Evolutionary conservation across 306 rosid species (phyloP).

Genomic region (Medicago ruthenica): DNA sequence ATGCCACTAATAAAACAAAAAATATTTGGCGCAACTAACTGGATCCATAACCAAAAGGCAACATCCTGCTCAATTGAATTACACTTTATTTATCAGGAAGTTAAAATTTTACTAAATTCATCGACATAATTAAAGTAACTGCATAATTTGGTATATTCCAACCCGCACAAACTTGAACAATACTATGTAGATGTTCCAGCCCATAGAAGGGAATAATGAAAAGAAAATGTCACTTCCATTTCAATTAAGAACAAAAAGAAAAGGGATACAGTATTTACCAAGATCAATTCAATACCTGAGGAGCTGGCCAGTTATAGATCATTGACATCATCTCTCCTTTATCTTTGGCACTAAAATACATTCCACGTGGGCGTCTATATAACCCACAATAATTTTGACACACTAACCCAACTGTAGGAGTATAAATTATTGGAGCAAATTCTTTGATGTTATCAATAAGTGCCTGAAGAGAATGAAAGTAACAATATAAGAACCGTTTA

Average conservation of each 20-base stretch:
- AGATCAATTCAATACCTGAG: constrained; percentile 57
- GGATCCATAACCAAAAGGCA: constrained; percentile 13
- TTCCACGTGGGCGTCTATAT: constrained; percentile 96
- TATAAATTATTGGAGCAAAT: constrained; percentile 95
- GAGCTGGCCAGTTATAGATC: constrained; percentile 98
- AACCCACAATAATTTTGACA: constrained; percentile 97
- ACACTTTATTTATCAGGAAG: constrained; percentile 1
- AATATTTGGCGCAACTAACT: background rate
- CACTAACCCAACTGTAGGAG: constrained; percentile 98
- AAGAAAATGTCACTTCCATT: background rate
- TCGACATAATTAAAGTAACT: constrained; percentile 3
- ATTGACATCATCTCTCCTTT: constrained; percentile 99
- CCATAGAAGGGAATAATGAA: constrained; percentile 12
- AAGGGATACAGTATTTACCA: constrained; percentile 25
- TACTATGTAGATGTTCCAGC: background rate
- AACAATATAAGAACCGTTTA: constrained; percentile 30
- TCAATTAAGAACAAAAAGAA: constrained; percentile 12
- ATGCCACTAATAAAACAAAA: constrained; percentile 9
- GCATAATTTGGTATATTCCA: constrained; percentile 28
- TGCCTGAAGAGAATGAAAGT: constrained; percentile 57
- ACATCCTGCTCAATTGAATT: constrained; percentile 19
- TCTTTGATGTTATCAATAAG: constrained; percentile 92
- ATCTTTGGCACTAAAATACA: constrained; percentile 99
- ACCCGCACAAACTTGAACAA: constrained; percentile 11
- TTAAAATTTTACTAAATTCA: constrained; percentile 15